Evolutionary conservation across 306 rosid species (phyloP), one percentile per base, ranked within the genome.

Genomic region (Prosopis cineraria): DNA sequence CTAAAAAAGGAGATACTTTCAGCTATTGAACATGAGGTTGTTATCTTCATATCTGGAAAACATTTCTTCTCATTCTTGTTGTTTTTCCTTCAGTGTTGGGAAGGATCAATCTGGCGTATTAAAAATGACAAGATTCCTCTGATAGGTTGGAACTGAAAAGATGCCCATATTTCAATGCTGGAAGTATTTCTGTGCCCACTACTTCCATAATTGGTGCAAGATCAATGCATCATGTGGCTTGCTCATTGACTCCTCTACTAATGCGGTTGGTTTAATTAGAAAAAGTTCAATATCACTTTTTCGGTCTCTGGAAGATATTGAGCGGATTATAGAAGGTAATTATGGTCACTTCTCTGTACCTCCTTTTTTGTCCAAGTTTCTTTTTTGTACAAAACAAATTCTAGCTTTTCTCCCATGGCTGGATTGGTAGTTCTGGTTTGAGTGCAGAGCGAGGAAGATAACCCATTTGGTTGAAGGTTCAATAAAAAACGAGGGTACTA

Each of bases 1-100:
- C 88, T 95, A 76, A 87, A 84, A 87, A 90, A 82, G 88, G 98
- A 95, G 88, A 88, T 95, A 62, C 96, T 95, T 75, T 92, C 97
- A 47, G 78, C 93, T 40, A 89, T 95, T 71, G 98, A 95, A 82
- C 82, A 89, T 68, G 98, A 95, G 98, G 98, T 95, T 79, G 36
- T 72, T 14, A 34, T 76, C 76, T 73, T 63, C 78, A n/a, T 76
- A 59, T 72, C 48, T 55, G 63, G 48, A 36, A 30, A 80, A 71
- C 81, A 39, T 70, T 76, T 55, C 70, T n/a, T 65, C 59, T 65
- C 48, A 27, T 34, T 48, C 60, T 48, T 82, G 48, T 72, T 75
- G 20, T 24, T 40, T 24, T 29, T 40, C 45, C 60, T 76, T 62
- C 31, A 53, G 43, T 48, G 53, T 82, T 62, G 53, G 47, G 31